These are phyloP conservation scores for Fraxinus baroniana DNA, from an alignment of 305 asterid species.

Conservation along the genomic window DNA sequence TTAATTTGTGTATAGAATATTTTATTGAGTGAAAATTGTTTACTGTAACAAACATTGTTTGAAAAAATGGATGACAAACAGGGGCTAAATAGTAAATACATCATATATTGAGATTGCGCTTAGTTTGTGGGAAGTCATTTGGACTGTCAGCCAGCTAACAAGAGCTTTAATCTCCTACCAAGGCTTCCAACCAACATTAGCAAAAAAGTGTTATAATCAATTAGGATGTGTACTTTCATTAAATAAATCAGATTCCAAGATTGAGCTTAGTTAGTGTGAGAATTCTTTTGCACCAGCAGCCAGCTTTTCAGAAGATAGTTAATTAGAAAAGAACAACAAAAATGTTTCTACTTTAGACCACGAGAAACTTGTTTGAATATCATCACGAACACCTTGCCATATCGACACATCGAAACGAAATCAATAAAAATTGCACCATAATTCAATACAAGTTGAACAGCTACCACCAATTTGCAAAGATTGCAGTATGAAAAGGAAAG, in stretches of 20 bases:
- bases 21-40: too few relatives aligned
- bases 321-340: not conserved
- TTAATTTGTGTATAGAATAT: too few relatives aligned
- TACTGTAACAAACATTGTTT: too few relatives aligned
- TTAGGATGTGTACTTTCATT: not conserved
- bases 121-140: not conserved
- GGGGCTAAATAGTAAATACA: not conserved
- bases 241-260: not conserved
- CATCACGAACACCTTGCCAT: conserved; percentile 9
- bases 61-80: too few relatives aligned
- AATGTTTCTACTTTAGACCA: conserved; percentile 9
- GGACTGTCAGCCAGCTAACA: not conserved
- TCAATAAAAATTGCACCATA: not conserved
- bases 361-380: not conserved
- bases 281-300: not conserved
- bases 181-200: not conserved
- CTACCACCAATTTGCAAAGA: conserved; percentile 4
- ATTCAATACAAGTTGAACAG: not conserved
- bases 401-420: not conserved
- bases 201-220: not conserved
- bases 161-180: not conserved
- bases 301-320: not conserved
- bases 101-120: not conserved
- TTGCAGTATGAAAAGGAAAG: not conserved
- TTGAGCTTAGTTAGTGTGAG: not conserved